Conservation (phyloP, 192 early-diverging fungal genomes). For the Coemansia sp. region DNA sequence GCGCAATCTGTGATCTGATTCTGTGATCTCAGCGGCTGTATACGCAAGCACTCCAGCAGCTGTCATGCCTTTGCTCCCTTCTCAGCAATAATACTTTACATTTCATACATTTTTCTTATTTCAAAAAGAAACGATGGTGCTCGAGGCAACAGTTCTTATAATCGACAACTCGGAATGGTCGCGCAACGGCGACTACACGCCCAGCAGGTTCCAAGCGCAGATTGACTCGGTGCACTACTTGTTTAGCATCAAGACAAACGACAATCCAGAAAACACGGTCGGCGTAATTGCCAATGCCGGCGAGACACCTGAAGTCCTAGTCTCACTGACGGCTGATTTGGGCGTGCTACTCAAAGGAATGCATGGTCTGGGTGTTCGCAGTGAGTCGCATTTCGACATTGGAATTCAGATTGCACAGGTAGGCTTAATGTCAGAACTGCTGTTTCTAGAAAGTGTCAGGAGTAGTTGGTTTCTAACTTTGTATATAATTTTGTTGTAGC, state of each 20-base stretch:
- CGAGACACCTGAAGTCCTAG: slow-evolving; percentile 91
- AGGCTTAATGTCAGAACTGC: slow-evolving; percentile 25
- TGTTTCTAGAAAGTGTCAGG: not conserved
- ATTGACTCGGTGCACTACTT: slow-evolving; percentile 90
- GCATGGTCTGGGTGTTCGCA: slow-evolving; percentile 76
- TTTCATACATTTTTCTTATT: slow-evolving; percentile 1
- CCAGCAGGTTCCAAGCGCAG: slow-evolving; percentile 91
- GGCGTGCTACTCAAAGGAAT: slow-evolving; percentile 89
- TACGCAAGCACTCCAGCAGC: not conserved
- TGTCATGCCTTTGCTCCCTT: not conserved
- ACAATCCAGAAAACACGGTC: slow-evolving; percentile 96
- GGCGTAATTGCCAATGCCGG: slow-evolving; percentile 95
- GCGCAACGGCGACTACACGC: slow-evolving; percentile 98
- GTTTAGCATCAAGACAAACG: slow-evolving; percentile 86
- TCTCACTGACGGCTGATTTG: slow-evolving; percentile 85
- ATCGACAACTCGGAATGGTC: slow-evolving; percentile 99
- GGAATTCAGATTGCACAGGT: slow-evolving; percentile 96
- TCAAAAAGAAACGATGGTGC: slow-evolving; percentile 63
- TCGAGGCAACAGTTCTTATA: slow-evolving; percentile 90
- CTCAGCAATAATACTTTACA: not conserved
- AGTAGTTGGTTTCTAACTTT: not conserved
- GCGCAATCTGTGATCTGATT: slow-evolving; percentile 1
- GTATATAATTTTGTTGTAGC: slow-evolving; percentile 31
- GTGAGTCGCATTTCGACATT: slow-evolving; percentile 72
- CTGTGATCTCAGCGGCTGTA: not conserved